Percentiles rank a stretch among this genome's conserved stretches.
Evolutionary conservation across 2,329 filamentous ascomycete species (phyloP).

Genomic region (Periglandula ipomoeae): DNA sequence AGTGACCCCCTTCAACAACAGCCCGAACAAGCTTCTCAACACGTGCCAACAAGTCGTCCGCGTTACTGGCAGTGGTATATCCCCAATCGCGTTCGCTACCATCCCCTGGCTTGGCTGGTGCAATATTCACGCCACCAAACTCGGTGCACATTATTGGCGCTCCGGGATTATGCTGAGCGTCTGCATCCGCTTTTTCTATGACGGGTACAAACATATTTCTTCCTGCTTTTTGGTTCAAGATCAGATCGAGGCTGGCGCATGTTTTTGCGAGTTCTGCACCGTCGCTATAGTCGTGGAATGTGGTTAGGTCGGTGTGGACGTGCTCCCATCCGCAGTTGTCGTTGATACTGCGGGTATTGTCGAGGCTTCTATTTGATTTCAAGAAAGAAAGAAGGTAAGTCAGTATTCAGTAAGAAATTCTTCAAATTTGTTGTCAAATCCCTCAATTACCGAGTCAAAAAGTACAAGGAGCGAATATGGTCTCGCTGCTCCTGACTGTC

Average conservation of each 20-base stretch:
- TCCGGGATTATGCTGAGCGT: constrained; percentile 39
- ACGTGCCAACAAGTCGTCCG: constrained; percentile 48
- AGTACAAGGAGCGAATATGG: constrained; percentile 55
- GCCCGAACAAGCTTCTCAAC: constrained; percentile 50
- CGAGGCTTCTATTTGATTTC: constrained; percentile 33
- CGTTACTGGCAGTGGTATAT: constrained; percentile 55
- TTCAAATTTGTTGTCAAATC: too few relatives aligned
- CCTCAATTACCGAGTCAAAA: constrained; percentile 46
- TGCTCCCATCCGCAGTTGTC: constrained; percentile 68
- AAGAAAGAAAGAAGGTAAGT: not conserved
- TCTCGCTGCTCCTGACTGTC: constrained; percentile 49
- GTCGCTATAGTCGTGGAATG: constrained; percentile 61
- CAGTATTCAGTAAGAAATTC: too few relatives aligned
- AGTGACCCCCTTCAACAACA: constrained; percentile 45
- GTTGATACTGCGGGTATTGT: constrained; percentile 55
- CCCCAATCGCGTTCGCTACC: constrained; percentile 48
- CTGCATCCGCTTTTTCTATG: constrained; percentile 32
- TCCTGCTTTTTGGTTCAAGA: constrained; percentile 42
- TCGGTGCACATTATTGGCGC: constrained; percentile 58
- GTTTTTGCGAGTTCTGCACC: constrained; percentile 44
- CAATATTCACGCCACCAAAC: constrained; percentile 61
- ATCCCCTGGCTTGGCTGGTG: constrained; percentile 29
- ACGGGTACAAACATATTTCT: constrained; percentile 45
- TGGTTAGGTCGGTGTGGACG: constrained; percentile 53
- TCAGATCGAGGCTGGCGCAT: constrained; percentile 42